Base-by-base conservation (phyloP, 2,329 filamentous ascomycete genomes). In the Nemania bipapillata region DNA sequence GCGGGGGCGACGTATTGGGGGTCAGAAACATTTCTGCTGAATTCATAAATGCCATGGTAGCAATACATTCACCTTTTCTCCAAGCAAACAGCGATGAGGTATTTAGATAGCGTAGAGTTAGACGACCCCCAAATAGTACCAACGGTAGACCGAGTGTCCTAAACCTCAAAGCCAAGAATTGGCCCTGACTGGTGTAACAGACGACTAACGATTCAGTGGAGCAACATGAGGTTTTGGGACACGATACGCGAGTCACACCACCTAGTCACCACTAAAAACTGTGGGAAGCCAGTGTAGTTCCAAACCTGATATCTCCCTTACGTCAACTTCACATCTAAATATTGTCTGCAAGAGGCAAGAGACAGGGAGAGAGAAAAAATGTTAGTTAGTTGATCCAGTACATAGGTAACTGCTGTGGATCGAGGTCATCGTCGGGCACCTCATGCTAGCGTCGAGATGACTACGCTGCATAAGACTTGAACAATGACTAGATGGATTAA, bases 231-330 rank as follows among this genome's bases (percentile, higher is more conserved):
- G 54, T 54, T 53, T 20, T 50, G 22, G 47, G 40, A 49, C 17
- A 45, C 7, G 26, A 63, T 52, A 37, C 65, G 40, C 65, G 65
- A 68, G 65, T 68, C 65, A 45, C 59, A 40, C 17, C 17, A 45
- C 17, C 17, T 45, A 20, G n/a, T 45, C 40, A 45, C 30, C 2
- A 28, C 22, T 22, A 50, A 50, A 28, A 28, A 26, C n/a, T 6
- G 7, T n/a, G 47, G 22, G 8, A 50, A 50, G 12, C 8, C 47
- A 49, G n/a, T 20, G 45, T 22, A 24, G 22, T n/a, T n/a, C 9
- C n/a, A n/a, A n/a, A n/a, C n/a, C n/a, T n/a, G 17, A 9, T 15
- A 11, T 26, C 12, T 50, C 22, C 24, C 4, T 2, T 28, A 15
- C 8, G 28, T 28, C 28, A 28, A 6, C n/a, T 28, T 2, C 47